phyloP scores from a whole-genome alignment of 2,329 filamentous ascomycete species.

The Lachnellula suecica region DNA sequence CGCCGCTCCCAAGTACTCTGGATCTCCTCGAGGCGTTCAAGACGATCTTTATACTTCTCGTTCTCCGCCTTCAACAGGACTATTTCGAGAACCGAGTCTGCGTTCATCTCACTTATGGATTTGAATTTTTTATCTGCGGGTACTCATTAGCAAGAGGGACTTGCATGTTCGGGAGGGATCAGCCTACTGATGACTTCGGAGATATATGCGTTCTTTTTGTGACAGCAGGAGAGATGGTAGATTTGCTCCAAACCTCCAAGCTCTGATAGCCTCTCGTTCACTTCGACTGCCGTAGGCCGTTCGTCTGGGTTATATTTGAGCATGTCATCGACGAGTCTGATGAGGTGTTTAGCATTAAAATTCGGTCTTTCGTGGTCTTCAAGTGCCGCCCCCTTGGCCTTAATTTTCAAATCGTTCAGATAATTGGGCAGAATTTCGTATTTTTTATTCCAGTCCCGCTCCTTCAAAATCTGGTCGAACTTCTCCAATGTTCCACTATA shows the following conservation, averaged over 20 bases:
- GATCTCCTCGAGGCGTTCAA: constrained; percentile 17
- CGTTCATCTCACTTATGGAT: constrained; percentile 12
- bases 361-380: constrained; percentile 15
- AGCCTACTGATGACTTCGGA: constrained; percentile 36
- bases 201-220: constrained; percentile 36
- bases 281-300: constrained; percentile 49
- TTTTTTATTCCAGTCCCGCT: constrained; percentile 35
- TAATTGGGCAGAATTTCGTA: constrained; percentile 19
- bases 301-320: constrained; percentile 48
- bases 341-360: constrained; percentile 36
- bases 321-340: constrained; percentile 50
- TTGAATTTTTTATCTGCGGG: constrained; percentile 21
- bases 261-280: constrained; percentile 46
- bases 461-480: constrained; percentile 39
- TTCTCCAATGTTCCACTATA: constrained; percentile 40
- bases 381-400: constrained; percentile 13
- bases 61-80: constrained; percentile 13
- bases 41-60: constrained; percentile 14
- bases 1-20: constrained; percentile 19
- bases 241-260: constrained; percentile 48
- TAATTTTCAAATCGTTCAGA: constrained; percentile 13
- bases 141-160: background rate
- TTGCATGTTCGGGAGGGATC: background rate
- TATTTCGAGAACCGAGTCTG: constrained; percentile 1
- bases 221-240: constrained; percentile 46